These are phyloP conservation scores for Croton laevigatus DNA, from an alignment of 441 rosid species.

Conservation along the genomic window DNA sequence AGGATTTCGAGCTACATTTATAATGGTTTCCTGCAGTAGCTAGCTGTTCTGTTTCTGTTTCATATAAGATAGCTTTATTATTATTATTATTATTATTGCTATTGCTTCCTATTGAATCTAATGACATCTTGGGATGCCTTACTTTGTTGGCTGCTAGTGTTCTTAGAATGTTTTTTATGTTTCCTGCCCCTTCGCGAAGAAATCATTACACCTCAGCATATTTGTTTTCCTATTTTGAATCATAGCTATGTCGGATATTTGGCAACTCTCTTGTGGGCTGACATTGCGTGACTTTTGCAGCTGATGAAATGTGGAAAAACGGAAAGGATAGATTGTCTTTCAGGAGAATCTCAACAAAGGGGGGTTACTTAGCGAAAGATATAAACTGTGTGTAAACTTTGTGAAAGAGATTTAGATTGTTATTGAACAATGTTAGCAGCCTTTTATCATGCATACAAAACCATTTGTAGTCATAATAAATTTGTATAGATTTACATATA, in stretches of 20 bases:
- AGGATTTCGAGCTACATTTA: neutral
- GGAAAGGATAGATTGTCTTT: neutral
- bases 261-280: neutral
- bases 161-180: neutral
- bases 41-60: neutral
- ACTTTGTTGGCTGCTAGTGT: neutral
- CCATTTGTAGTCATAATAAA: slow-evolving; percentile 6
- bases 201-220: neutral
- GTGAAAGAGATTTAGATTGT: slow-evolving; percentile 1
- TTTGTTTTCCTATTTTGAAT: neutral
- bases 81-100: neutral
- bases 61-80: neutral
- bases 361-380: neutral
- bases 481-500: slow-evolving; percentile 9
- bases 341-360: slow-evolving; percentile 1
- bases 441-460: slow-evolving; percentile 9
- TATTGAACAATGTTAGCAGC: neutral
- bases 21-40: neutral
- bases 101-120: neutral
- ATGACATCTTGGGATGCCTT: neutral
- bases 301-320: neutral
- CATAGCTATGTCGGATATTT: neutral
- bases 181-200: neutral
- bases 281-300: neutral
- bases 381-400: slow-evolving; percentile 6